Evolutionary conservation across 2,329 filamentous ascomycete genomes (phyloP), one percentile per base, ranked within the genome.

Genomic region (Trichoderma harzianum): DNA sequence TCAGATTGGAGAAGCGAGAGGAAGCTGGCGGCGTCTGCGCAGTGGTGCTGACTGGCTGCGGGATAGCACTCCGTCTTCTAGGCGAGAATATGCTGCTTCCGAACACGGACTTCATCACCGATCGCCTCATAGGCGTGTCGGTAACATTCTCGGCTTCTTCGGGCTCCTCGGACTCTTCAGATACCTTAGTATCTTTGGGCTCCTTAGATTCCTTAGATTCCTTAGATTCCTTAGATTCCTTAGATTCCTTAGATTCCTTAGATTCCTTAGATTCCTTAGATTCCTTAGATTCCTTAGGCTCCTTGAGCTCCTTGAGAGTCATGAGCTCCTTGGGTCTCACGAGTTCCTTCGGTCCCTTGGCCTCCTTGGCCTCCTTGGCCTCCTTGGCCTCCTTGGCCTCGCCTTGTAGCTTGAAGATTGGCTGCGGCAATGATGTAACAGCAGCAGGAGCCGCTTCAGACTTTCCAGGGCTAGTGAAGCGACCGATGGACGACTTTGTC

Each of bases 401-500:
- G 7, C 16, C 7, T n/a, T 43, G 39, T 4, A n/a, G 39, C 16
- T 43, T 43, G 39, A n/a, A 43, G 64, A 79, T 80, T 6, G 83
- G 81, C 77, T 88, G 90, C 2, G 86, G 86, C 16, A 80, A 84
- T 74, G 83, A 86, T 77, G 75, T 43, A n/a, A 43, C 85, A 76
- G 77, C 81, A 76, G 77, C 81, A 73, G 79, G 77, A 64, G 76
- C 77, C 18, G 77, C 74, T 2, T 79, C 78, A 0, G 78, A 74
- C 64, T 79, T 82, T 39, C 67, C 72, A 6, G 74, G 72, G n/a
- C 73, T 70, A 21, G 75, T 74, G 1, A 72, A 34, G 14, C 91
- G 90, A 39, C 90, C 88, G 66, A 93, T 80, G 1, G 92, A 93
- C 8, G 93, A 85, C 79, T 93, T 94, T 10, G 93, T 96, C 0